Evolutionary conservation across 805 yeast genomes (phyloP).

Genomic region (Kuraishia piskuri): DNA sequence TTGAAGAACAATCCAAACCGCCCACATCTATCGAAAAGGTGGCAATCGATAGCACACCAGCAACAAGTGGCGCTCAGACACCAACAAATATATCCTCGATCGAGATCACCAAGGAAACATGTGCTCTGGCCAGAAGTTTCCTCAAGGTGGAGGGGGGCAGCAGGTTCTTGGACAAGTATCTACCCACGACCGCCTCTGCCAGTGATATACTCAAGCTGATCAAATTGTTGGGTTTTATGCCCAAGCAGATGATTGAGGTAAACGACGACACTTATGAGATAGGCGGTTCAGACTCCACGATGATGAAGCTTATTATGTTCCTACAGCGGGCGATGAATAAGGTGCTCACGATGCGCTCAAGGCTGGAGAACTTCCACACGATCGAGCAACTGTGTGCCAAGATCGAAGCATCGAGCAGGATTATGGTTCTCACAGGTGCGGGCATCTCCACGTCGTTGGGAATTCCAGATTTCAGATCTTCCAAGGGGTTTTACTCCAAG

Average conservation of each 20-base stretch:
- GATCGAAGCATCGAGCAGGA: slow-evolving; percentile 45
- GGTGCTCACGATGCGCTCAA: slow-evolving; percentile 46
- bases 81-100: background rate
- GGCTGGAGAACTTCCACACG: slow-evolving; percentile 44
- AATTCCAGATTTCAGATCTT: slow-evolving; percentile 87
- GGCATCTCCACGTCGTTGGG: slow-evolving; percentile 88
- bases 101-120: slow-evolving; percentile 23
- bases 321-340: slow-evolving; percentile 59
- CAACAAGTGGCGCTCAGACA: background rate
- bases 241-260: slow-evolving; percentile 12
- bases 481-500: slow-evolving; percentile 74
- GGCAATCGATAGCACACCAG: background rate
- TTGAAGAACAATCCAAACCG: too few relatives aligned
- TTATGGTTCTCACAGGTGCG: slow-evolving; percentile 83
- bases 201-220: slow-evolving; percentile 50
- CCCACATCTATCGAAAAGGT: too few relatives aligned
- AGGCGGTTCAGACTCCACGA: slow-evolving; percentile 31
- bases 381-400: slow-evolving; percentile 49
- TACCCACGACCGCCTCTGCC: slow-evolving; percentile 53
- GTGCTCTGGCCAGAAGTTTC: slow-evolving; percentile 38
- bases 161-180: slow-evolving; percentile 48
- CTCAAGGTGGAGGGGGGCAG: slow-evolving; percentile 54
- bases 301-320: slow-evolving; percentile 38
- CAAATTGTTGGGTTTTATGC: slow-evolving; percentile 50
- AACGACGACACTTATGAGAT: slow-evolving; percentile 14